A percentile compares a stretch with the other conserved stretches of the same genome.
These are phyloP conservation scores for Eimeria tenella DNA, from an alignment of 169 alveolate species.

Conservation along the genomic window DNA sequence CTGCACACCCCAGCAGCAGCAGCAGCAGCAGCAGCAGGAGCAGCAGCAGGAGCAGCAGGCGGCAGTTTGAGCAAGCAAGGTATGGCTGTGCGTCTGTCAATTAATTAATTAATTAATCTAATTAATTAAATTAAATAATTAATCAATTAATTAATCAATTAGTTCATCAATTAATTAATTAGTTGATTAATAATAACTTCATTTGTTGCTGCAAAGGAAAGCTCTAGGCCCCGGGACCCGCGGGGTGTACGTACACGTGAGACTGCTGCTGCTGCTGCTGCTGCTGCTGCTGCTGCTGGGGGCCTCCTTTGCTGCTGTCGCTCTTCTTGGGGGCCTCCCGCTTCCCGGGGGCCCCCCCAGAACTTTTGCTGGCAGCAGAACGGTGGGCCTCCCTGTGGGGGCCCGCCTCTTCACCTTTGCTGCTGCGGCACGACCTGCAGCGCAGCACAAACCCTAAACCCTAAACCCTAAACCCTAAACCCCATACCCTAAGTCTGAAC, in stretches of 20 bases:
- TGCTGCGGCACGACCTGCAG: constrained; percentile 26
- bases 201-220: not conserved
- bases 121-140: too few relatives aligned
- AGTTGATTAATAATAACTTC: not conserved
- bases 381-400: not conserved
- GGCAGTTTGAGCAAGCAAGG: not conserved
- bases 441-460: constrained; percentile 16
- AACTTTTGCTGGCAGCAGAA: not conserved
- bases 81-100: too few relatives aligned
- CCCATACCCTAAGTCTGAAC: not conserved
- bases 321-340: not conserved
- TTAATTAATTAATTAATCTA: too few relatives aligned
- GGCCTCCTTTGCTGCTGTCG: not conserved
- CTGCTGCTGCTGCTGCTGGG: not conserved
- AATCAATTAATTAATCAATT: too few relatives aligned
- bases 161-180: too few relatives aligned
- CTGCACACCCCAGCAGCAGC: constrained; percentile 48
- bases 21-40: not conserved
- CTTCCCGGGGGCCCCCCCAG: not conserved
- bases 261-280: not conserved
- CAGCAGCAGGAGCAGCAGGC: too few relatives aligned
- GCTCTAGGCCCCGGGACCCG: not conserved
- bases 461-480: constrained; percentile 21
- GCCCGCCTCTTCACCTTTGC: not conserved
- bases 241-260: constrained; percentile 47